A percentile compares a stretch with the other conserved stretches of the same genome.
Conservation (phyloP, 352 stramenopile species). For the Salisapilia sapeloensis region DNA sequence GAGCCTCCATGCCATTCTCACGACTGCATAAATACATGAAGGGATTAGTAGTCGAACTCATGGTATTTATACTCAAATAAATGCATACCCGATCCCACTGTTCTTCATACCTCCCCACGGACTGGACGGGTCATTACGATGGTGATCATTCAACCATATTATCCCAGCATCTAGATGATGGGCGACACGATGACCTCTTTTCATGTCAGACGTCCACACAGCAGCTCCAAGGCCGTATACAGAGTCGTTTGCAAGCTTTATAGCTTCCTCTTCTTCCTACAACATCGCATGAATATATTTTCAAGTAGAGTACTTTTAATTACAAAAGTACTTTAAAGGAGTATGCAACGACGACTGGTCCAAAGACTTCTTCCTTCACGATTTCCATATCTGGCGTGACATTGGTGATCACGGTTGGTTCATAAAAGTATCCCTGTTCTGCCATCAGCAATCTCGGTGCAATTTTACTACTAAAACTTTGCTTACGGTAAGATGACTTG, state of each 20-base stretch:
- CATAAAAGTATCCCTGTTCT: conserved; percentile 82
- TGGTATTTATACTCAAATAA: not conserved
- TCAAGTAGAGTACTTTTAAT: no score
- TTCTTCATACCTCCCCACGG: conserved; percentile 60
- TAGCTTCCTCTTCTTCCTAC: conserved; percentile 48
- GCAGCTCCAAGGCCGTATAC: conserved; percentile 67
- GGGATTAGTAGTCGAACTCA: not conserved
- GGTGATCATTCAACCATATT: conserved; percentile 82
- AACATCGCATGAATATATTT: no score
- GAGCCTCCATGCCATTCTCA: conserved; percentile 68
- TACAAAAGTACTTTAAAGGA: conserved; percentile 14
- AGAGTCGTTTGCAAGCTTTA: conserved; percentile 63
- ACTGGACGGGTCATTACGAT: conserved; percentile 32
- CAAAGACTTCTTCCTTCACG: conserved; percentile 79
- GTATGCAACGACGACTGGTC: conserved; percentile 45
- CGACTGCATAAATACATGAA: conserved; percentile 16
- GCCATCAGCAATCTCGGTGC: not conserved
- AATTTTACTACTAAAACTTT: not conserved
- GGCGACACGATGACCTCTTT: conserved; percentile 64
- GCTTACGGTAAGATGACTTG: conserved; percentile 12
- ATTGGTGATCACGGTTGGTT: conserved; percentile 82
- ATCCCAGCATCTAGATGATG: conserved; percentile 76
- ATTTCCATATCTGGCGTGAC: conserved; percentile 54
- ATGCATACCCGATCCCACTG: conserved; percentile 31
- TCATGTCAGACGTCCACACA: conserved; percentile 74